Evolutionary conservation across 1,284 basidiomycete species (phyloP).

Genomic region (Cystobasidium pallidum): DNA sequence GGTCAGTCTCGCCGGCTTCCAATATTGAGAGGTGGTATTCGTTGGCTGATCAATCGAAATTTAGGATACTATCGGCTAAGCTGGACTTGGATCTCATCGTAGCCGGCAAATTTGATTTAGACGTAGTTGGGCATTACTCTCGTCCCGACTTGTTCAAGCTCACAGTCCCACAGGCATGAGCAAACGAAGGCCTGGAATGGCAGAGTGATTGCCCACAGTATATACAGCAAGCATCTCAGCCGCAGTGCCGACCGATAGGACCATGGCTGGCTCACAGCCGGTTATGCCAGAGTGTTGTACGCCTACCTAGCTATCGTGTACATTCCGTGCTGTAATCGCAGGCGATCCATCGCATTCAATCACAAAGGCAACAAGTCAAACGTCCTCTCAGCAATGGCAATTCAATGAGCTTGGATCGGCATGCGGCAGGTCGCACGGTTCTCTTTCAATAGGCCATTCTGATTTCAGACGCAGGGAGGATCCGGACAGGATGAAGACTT

Average conservation of each 20-base stretch:
- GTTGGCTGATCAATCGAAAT: too few species aligned
- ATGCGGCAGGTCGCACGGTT: too few species aligned
- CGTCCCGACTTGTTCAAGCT: conserved; percentile 61
- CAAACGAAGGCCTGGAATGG: background rate
- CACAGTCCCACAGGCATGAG: conserved; percentile 24
- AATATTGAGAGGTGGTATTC: too few species aligned
- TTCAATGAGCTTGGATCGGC: too few species aligned
- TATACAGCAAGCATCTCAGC: background rate
- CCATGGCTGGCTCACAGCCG: background rate
- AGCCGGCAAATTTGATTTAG: conserved; percentile 73
- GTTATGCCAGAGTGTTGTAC: background rate
- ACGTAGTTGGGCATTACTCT: conserved; percentile 71
- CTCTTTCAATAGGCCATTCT: too few species aligned
- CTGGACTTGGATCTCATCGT: conserved; percentile 66
- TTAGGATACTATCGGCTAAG: conserved; percentile 64
- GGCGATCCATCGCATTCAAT: background rate
- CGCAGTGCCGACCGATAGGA: background rate
- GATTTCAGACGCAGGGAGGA: background rate
- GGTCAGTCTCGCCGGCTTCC: too few species aligned
- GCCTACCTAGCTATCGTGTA: background rate
- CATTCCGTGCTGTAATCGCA: background rate
- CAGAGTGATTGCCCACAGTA: too few species aligned
- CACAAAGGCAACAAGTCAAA: background rate
- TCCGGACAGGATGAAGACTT: background rate
- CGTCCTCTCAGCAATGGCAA: too few species aligned